Conservation (phyloP, 345 rosid genomes). For the Melastoma malabathricum region DNA sequence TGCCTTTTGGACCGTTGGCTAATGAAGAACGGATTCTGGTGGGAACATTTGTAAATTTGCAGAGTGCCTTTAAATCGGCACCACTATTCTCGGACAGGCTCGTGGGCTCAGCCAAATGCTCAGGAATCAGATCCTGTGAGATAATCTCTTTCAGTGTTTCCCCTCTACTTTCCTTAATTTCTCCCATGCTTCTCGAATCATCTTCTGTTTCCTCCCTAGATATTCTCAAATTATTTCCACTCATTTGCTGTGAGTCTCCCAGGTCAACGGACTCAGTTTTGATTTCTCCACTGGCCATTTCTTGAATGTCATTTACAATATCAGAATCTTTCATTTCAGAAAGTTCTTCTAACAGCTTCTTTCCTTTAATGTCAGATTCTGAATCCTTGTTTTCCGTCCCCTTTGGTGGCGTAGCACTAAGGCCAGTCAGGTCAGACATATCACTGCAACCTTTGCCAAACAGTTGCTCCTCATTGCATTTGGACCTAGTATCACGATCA, state of each 20-base stretch:
- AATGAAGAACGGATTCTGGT: constrained; percentile 76
- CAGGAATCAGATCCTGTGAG: constrained; percentile 18
- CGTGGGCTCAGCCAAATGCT: constrained; percentile 15
- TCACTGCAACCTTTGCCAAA: constrained; percentile 37
- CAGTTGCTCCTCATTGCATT: constrained; percentile 42
- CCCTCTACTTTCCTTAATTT: constrained; percentile 20
- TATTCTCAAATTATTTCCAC: constrained; percentile 15
- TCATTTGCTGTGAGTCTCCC: constrained; percentile 16
- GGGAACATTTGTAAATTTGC: constrained; percentile 76
- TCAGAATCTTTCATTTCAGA: constrained; percentile 42
- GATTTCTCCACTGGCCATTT: constrained; percentile 26
- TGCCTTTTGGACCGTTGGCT: constrained; percentile 15
- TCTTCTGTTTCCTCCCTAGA: not conserved
- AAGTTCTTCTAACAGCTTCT: constrained; percentile 9
- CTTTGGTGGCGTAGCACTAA: constrained; percentile 25
- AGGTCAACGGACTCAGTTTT: constrained; percentile 28
- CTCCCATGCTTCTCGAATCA: constrained; percentile 18
- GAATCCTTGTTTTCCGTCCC: constrained; percentile 36
- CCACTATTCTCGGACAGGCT: constrained; percentile 25
- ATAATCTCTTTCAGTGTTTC: constrained; percentile 32
- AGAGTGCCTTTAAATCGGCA: constrained; percentile 45
- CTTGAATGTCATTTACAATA: constrained; percentile 22
- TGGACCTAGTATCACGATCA: constrained; percentile 38
- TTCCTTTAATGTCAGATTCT: constrained; percentile 34
- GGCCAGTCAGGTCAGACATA: constrained; percentile 36